Evolutionary conservation across 23 red algal species (phyloP).

Genomic region (Rhodosorus marinus): DNA sequence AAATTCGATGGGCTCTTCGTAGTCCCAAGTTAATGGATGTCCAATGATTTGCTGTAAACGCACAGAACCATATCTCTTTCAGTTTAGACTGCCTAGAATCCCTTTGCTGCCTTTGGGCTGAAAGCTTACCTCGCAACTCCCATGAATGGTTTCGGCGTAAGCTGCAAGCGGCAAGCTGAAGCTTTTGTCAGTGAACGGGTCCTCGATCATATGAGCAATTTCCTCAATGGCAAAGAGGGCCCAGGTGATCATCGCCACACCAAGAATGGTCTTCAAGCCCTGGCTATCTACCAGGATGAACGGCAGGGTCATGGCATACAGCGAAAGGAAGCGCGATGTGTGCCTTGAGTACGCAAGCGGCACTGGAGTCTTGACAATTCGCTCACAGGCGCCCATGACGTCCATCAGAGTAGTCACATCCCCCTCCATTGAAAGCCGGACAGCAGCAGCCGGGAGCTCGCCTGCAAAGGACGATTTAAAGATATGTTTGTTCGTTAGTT

Average conservation of each 20-base stretch:
- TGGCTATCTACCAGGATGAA: constrained; percentile 2
- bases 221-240: constrained; percentile 24
- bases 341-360: constrained; percentile 14
- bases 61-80: too few species aligned
- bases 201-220: constrained; percentile 24
- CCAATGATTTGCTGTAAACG: too few species aligned
- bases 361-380: constrained; percentile 10
- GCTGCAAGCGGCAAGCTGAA: not conserved
- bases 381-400: constrained; percentile 10
- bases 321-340: constrained; percentile 7
- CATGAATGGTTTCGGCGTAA: not conserved
- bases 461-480: too few species aligned
- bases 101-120: too few species aligned
- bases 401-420: constrained; percentile 1
- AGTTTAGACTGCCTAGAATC: too few species aligned
- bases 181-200: not conserved
- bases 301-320: constrained; percentile 8
- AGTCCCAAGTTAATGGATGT: too few species aligned
- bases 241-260: constrained; percentile 3
- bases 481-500: too few species aligned
- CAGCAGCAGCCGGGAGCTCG: too few species aligned
- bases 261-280: constrained; percentile 1
- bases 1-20: too few species aligned
- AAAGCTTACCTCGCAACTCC: too few species aligned
- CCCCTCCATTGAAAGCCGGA: constrained; percentile 13